These are phyloP conservation scores for Aristolochia californica DNA, from an alignment of 164 flowering plant genomes.

Conservation along the genomic window DNA sequence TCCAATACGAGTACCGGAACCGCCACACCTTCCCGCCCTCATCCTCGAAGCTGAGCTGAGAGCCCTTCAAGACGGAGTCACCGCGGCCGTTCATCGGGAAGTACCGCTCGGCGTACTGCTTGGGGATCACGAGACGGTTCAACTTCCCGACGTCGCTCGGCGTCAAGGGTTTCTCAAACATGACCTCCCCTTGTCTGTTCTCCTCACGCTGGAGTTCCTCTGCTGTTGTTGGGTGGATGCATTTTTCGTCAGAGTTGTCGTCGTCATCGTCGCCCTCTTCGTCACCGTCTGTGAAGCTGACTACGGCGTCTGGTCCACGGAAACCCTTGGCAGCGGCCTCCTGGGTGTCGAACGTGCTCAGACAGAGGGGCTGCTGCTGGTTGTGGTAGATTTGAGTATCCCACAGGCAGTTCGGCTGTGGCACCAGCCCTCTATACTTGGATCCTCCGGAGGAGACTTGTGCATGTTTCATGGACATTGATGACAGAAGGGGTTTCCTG, in stretches of 20 bases:
- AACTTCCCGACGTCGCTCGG: slow-evolving; percentile 97
- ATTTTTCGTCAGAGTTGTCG: background rate
- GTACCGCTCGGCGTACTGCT: slow-evolving; percentile 88
- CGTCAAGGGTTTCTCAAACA: slow-evolving; percentile 87
- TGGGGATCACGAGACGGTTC: slow-evolving; percentile 90
- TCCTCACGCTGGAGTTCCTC: background rate
- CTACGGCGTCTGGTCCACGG: background rate
- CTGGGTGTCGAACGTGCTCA: slow-evolving; percentile 13
- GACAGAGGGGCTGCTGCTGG: slow-evolving; percentile 27
- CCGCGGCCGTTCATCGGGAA: slow-evolving; percentile 41
- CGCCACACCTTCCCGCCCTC: slow-evolving; percentile 67
- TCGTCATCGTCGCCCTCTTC: background rate
- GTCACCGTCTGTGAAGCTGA: background rate
- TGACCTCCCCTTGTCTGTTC: slow-evolving; percentile 21
- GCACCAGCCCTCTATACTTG: slow-evolving; percentile 27
- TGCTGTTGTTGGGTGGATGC: background rate
- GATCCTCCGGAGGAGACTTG: slow-evolving; percentile 4
- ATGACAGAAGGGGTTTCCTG: background rate
- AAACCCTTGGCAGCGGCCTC: background rate
- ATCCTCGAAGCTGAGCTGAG: slow-evolving; percentile 70
- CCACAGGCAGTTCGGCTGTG: too few relatives aligned
- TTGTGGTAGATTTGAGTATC: too few relatives aligned
- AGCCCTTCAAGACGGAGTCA: slow-evolving; percentile 44
- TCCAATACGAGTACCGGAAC: slow-evolving; percentile 91
- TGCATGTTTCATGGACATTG: background rate